Conservation (phyloP, 805 yeast genomes). For the Clavispora phyllophila region DNA sequence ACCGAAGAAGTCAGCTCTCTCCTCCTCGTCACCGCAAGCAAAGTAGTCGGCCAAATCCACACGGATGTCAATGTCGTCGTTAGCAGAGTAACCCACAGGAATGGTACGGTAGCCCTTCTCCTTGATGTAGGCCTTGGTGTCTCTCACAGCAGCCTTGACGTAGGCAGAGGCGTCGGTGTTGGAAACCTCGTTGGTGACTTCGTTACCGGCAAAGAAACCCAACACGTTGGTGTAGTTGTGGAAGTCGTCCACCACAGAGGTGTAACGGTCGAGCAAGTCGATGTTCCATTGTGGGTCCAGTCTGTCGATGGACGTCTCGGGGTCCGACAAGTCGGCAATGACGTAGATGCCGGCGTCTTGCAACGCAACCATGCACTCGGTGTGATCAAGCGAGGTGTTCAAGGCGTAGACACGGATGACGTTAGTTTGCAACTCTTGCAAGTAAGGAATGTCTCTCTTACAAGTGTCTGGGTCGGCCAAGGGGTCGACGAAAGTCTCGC, state of each 20-base stretch:
- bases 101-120: slow-evolving; percentile 57
- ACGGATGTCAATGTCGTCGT: slow-evolving; percentile 67
- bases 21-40: slow-evolving; percentile 64
- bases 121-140: slow-evolving; percentile 62
- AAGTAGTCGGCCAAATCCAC: slow-evolving; percentile 68
- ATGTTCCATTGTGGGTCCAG: slow-evolving; percentile 58
- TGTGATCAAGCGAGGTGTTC: slow-evolving; percentile 58
- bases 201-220: slow-evolving; percentile 86
- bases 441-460: slow-evolving; percentile 69
- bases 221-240: slow-evolving; percentile 65
- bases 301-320: slow-evolving; percentile 59
- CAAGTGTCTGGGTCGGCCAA: slow-evolving; percentile 59
- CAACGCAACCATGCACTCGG: slow-evolving; percentile 61
- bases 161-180: slow-evolving; percentile 75
- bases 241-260: slow-evolving; percentile 63
- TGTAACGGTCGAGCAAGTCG: slow-evolving; percentile 62
- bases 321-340: slow-evolving; percentile 80
- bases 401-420: slow-evolving; percentile 74
- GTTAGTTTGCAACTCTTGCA: slow-evolving; percentile 58
- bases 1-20: slow-evolving; percentile 76
- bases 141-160: slow-evolving; percentile 81
- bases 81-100: slow-evolving; percentile 81
- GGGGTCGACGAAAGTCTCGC: slow-evolving; percentile 58
- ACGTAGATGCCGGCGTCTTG: slow-evolving; percentile 87
- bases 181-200: slow-evolving; percentile 62